These are phyloP conservation scores for Blastobotrys ciferrii DNA, from an alignment of 1,139 yeast genomes.

Conservation along the genomic window DNA sequence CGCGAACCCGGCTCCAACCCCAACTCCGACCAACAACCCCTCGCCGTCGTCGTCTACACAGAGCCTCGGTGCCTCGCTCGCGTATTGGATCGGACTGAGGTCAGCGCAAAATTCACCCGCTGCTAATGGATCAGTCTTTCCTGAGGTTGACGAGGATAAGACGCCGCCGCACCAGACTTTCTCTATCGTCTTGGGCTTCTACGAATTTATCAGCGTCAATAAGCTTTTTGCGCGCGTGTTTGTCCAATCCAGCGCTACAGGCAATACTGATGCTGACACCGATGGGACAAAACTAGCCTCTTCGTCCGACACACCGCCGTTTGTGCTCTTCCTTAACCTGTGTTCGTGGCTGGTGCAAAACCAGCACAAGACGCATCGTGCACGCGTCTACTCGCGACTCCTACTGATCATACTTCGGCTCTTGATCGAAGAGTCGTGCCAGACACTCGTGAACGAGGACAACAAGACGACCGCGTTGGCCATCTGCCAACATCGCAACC, in stretches of 20 bases:
- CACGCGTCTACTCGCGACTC: slow-evolving; percentile 35
- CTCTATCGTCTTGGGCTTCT: slow-evolving; percentile 35
- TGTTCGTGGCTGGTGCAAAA: slow-evolving; percentile 35
- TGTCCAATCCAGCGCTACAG: slow-evolving; percentile 28
- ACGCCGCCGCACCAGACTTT: slow-evolving; percentile 32
- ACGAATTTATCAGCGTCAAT: slow-evolving; percentile 39
- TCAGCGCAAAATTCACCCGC: neutral
- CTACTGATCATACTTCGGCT: slow-evolving; percentile 33
- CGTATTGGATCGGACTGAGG: slow-evolving; percentile 9
- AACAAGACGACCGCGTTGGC: slow-evolving; percentile 22
- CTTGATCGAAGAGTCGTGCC: slow-evolving; percentile 33
- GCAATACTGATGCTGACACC: neutral
- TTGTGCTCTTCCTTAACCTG: slow-evolving; percentile 34
- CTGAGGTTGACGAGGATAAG: slow-evolving; percentile 15
- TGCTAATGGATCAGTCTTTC: neutral
- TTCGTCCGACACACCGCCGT: slow-evolving; percentile 20
- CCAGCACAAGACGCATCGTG: slow-evolving; percentile 31
- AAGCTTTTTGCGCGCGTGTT: slow-evolving; percentile 35
- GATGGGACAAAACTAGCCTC: too few relatives aligned
- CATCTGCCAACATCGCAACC: slow-evolving; percentile 29
- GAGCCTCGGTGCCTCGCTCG: neutral
- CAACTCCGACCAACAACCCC: neutral
- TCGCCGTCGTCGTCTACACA: neutral
- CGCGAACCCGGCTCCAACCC: slow-evolving; percentile 1
- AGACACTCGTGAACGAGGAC: slow-evolving; percentile 21